These are phyloP conservation scores for Hyphodiscus hymeniophilus DNA, from an alignment of 495 filamentous ascomycete species.

Conservation along the genomic window DNA sequence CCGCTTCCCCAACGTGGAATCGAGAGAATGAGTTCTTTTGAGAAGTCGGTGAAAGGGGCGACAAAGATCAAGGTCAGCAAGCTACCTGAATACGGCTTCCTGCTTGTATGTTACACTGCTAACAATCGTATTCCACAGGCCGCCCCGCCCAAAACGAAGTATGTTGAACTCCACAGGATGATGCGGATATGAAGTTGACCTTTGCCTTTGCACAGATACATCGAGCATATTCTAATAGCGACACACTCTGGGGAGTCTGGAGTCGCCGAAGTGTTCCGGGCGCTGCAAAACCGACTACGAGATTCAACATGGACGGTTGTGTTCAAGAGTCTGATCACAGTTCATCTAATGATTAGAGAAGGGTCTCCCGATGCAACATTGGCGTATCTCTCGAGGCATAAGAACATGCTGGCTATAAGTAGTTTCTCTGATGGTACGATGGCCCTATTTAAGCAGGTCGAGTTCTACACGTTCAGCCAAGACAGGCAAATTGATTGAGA, in stretches of 20 bases:
- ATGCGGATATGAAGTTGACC: slow-evolving; percentile 6
- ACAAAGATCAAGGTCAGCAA: slow-evolving; percentile 85
- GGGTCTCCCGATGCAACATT: slow-evolving; percentile 85
- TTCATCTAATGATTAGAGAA: slow-evolving; percentile 96
- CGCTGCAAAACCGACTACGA: slow-evolving; percentile 76
- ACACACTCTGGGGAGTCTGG: slow-evolving; percentile 93
- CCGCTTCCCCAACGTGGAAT: not conserved
- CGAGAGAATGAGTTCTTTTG: slow-evolving; percentile 70
- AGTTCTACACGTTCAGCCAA: slow-evolving; percentile 6
- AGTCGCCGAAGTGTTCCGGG: slow-evolving; percentile 91
- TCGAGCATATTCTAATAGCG: slow-evolving; percentile 94
- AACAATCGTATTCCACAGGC: slow-evolving; percentile 43
- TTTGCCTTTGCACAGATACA: slow-evolving; percentile 45
- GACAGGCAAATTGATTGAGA: slow-evolving; percentile 10
- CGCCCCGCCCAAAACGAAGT: slow-evolving; percentile 93
- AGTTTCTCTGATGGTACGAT: slow-evolving; percentile 84
- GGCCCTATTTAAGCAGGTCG: slow-evolving; percentile 5
- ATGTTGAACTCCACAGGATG: not conserved
- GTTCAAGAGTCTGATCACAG: slow-evolving; percentile 91
- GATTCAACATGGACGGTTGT: slow-evolving; percentile 97
- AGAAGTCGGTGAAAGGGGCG: slow-evolving; percentile 89
- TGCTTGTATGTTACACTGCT: slow-evolving; percentile 4
- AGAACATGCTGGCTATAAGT: slow-evolving; percentile 77
- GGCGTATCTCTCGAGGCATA: slow-evolving; percentile 73
- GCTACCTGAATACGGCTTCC: not conserved